Conservation (phyloP, 2,329 filamentous ascomycete species). For the Biscogniauxia marginata region DNA sequence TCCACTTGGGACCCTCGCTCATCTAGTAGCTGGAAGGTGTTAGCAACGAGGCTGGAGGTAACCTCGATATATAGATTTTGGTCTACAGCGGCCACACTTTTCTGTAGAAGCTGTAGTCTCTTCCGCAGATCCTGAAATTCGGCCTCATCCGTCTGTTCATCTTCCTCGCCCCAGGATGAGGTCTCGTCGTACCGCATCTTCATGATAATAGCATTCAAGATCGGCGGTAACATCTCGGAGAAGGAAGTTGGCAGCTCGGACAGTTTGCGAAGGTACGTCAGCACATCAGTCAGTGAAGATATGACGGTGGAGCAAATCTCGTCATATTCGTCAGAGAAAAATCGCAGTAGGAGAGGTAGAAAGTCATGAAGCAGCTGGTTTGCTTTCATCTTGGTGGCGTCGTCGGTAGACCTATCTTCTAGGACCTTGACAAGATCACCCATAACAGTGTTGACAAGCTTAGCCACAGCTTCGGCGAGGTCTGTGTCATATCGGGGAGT, state of each 20-base stretch:
- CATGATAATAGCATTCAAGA: constrained; percentile 85
- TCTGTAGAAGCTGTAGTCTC: constrained; percentile 84
- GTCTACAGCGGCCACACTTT: constrained; percentile 86
- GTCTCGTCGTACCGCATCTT: constrained; percentile 99
- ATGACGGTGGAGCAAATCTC: constrained; percentile 97
- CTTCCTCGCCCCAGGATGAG: constrained; percentile 87
- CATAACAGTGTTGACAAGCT: constrained; percentile 87
- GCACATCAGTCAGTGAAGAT: constrained; percentile 84
- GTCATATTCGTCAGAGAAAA: constrained; percentile 97
- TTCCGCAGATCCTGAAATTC: constrained; percentile 96
- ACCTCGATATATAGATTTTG: constrained; percentile 86
- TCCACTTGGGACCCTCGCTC: constrained; percentile 74
- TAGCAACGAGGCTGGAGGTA: constrained; percentile 82
- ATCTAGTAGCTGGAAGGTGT: constrained; percentile 78
- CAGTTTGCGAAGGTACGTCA: constrained; percentile 85
- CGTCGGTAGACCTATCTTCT: constrained; percentile 62
- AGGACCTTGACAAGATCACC: constrained; percentile 84
- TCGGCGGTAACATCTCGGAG: constrained; percentile 78
- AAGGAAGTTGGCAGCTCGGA: constrained; percentile 72
- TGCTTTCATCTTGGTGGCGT: constrained; percentile 68
- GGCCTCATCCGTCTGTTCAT: constrained; percentile 93
- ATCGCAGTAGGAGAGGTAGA: constrained; percentile 81
- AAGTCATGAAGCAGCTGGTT: constrained; percentile 82
- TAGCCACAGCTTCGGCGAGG: constrained; percentile 90
- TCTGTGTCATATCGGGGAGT: constrained; percentile 92